phyloP scores from a whole-genome alignment of 441 rosid genomes.

The Gossypium schwendimanii region DNA sequence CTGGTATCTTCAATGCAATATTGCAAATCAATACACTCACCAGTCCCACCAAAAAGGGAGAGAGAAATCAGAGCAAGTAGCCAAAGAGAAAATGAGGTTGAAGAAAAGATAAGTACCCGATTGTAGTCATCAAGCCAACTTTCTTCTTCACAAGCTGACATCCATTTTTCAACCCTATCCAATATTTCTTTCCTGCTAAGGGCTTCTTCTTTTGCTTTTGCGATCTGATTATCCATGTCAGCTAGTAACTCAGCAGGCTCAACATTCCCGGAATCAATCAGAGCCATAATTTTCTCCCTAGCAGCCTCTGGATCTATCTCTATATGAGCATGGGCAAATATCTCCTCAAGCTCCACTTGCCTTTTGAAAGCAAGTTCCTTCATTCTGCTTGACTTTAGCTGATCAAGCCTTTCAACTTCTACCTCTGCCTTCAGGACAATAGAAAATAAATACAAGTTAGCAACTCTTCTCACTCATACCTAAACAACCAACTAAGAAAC shows the following conservation, averaged over 20 bases:
- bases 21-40: not conserved
- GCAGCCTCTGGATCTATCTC: conserved; percentile 80
- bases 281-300: conserved; percentile 72
- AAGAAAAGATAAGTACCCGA: conserved; percentile 41
- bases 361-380: conserved; percentile 88
- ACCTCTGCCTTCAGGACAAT: conserved; percentile 59
- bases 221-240: conserved; percentile 86
- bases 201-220: conserved; percentile 82
- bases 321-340: conserved; percentile 65
- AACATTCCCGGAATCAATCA: conserved; percentile 71
- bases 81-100: not conserved
- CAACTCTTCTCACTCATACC: not conserved
- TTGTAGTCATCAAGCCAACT: conserved; percentile 98
- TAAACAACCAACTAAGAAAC: conserved; percentile 1
- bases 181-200: conserved; percentile 88
- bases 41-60: not conserved
- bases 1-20: not conserved
- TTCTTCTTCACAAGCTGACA: conserved; percentile 99
- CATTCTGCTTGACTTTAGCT: conserved; percentile 87
- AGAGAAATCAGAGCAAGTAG: not conserved
- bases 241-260: conserved; percentile 85
- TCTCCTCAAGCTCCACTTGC: conserved; percentile 90
- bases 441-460: conserved; percentile 15
- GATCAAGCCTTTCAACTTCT: conserved; percentile 94
- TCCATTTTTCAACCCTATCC: conserved; percentile 98